Evolutionary conservation across 331 rosid genomes (phyloP), one percentile per base, ranked within the genome.

Genomic region (Rosa hybrid): DNA sequence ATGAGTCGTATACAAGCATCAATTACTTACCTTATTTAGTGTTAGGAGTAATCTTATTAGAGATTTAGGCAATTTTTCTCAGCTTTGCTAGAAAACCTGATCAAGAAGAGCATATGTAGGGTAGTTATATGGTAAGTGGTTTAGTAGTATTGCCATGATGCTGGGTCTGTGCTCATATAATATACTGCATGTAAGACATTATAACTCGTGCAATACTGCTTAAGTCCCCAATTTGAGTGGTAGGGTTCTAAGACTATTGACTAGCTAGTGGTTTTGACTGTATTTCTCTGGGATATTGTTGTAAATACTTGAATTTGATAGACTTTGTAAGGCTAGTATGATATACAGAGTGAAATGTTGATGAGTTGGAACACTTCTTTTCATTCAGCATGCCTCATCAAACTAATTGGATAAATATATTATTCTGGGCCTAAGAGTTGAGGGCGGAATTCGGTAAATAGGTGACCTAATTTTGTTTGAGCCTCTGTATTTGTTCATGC

Each of bases 21-120:
- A 72, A 51, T 51, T 30, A 73, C 18, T 51, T 5, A 76, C 20
- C 12, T 48, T 4, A 45, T 51, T 17, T 7, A 11, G 45, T 44
- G n/a, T 27, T 45, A 23, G 70, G 30, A 25, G 45, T 57, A 16
- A 21, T 13, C 51, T 57, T 21, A 7, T 75, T 75, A 57, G 41
- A 75, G 6, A 42, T 57, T 39, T 57, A 21, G 78, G 68, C 17
- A 21, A 75, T n/a, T 39, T 39, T 56, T 57, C n/a, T 41, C 53
- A 21, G 16, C 69, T 57, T 41, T 42, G n/a, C 23, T 75, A 38
- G 68, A 20, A 11, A 54, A n/a, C 68, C 34, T 62, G 25, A 60
- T 76, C 45, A 17, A 76, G 71, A 60, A 60, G 59, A 60, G 71
- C 71, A 9, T 45, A 44, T 30, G 49, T 45, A 62, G 41, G 11